Base-by-base conservation (phyloP, 169 alveolate species). In the Cryptosporidium andersoni region DNA sequence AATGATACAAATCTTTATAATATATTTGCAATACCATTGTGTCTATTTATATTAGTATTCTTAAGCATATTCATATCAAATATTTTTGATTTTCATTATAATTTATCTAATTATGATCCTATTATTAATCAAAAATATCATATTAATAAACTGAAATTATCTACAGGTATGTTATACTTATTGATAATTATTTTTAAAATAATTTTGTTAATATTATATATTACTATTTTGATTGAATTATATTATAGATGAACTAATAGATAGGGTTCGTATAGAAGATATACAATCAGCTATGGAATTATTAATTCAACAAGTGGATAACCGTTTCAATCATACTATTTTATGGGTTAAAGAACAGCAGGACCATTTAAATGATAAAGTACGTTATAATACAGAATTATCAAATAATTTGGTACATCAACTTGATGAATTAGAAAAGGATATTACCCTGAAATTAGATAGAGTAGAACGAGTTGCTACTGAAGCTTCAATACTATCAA, bases 221-320 rank as follows among this genome's bases (percentile, higher is more conserved):
- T 25, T 25, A 25, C 25, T 25, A 25, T 25, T 25, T 14, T 65
- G 11, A 14, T 12, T 48, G 36, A 14, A 48, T 14, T 3, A 25
- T n/a, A 12, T 0, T 39, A 51, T 36, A 74, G 85, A 74, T 25
- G 45, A 74, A 55, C 66, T 47, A 4, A 74, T 58, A 74, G 85
- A 74, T n/a, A 74, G 34, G 12, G 60, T 74, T 36, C 55, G 85
- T 7, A 74, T 74, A 45, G 85, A 74, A 42, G 85, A 74, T 48
- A 43, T 74, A 4, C 85, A 74, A 36, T 25, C 40, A 8, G 85
- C 85, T 1, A 56, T 74, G n/a, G 74, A 74, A 48, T 16, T 74
- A 51, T 51, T 74, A 7, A 16, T 74, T 14, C 42, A 34, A 42
- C n/a, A 62, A 14, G 36, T 74, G 7, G 85, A 74, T 45, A n/a